Evolutionary conservation across 75 land plant species (phyloP).

Genomic region (Chamaecyparis obtusa): DNA sequence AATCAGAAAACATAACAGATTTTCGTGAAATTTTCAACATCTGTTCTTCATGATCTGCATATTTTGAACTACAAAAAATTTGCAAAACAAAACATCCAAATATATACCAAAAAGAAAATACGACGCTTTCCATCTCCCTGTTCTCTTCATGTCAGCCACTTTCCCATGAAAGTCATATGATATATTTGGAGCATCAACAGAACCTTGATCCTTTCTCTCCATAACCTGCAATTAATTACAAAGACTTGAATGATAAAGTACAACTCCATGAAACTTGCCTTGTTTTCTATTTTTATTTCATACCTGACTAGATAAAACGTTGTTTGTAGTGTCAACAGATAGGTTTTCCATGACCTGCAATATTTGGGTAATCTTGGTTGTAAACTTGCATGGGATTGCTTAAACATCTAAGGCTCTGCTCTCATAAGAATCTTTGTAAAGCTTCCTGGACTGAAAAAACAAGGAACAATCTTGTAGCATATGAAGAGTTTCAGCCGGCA

Average conservation of each 20-base stretch:
- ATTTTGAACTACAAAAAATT: no score
- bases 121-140: conserved; percentile 57
- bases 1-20: no score
- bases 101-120: conserved; percentile 45
- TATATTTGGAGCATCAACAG: neutral
- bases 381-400: no score
- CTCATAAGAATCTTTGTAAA: no score
- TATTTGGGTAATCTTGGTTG: no score
- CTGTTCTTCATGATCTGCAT: no score
- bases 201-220: neutral
- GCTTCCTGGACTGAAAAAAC: no score
- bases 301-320: neutral
- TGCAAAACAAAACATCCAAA: neutral
- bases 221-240: neutral
- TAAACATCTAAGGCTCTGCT: no score
- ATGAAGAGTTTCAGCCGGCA: no score
- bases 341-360: no score
- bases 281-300: neutral
- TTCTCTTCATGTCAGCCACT: conserved; percentile 18
- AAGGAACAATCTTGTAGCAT: no score
- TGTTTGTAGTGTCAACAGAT: neutral
- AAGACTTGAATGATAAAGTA: neutral
- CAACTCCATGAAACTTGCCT: neutral
- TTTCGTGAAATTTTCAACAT: no score
- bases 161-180: conserved; percentile 19